Percentiles rank a stretch among this genome's conserved stretches.
Conservation (phyloP, 345 rosid species). For the Brassica incana region DNA sequence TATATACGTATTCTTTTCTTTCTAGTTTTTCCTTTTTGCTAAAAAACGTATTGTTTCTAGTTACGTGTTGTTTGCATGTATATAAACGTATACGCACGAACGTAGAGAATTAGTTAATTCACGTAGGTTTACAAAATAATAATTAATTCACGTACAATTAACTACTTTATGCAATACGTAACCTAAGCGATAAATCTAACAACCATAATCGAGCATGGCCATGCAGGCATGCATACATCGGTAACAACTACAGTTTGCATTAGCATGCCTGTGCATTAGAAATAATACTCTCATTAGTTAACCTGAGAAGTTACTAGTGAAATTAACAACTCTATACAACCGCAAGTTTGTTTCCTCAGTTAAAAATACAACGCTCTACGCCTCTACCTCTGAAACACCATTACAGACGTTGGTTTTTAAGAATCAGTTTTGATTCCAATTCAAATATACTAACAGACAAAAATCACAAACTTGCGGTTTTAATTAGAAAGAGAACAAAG, state of each 20-base stretch:
- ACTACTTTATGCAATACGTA: neutral
- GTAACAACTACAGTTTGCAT: neutral
- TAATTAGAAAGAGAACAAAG: neutral
- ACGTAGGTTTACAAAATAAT: too few species aligned
- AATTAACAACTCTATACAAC: neutral
- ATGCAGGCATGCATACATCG: neutral
- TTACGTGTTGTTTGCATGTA: constrained; percentile 25
- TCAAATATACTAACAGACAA: neutral
- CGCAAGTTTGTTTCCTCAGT: neutral
- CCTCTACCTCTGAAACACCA: neutral
- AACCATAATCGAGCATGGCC: neutral
- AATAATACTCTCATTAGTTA: neutral
- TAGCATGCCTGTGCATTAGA: neutral
- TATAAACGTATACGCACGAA: constrained; percentile 12
- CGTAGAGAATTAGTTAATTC: neutral
- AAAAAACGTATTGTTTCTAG: neutral
- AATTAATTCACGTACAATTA: too few species aligned
- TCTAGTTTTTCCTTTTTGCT: too few species aligned
- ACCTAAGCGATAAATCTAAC: neutral
- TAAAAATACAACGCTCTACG: neutral
- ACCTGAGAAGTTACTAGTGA: neutral
- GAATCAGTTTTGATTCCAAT: neutral
- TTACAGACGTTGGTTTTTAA: neutral
- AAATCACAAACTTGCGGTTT: neutral
- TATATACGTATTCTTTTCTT: too few species aligned